Evolutionary conservation across 495 filamentous ascomycete species (phyloP).

Genomic region (Lasiosphaeriaceae sp.): DNA sequence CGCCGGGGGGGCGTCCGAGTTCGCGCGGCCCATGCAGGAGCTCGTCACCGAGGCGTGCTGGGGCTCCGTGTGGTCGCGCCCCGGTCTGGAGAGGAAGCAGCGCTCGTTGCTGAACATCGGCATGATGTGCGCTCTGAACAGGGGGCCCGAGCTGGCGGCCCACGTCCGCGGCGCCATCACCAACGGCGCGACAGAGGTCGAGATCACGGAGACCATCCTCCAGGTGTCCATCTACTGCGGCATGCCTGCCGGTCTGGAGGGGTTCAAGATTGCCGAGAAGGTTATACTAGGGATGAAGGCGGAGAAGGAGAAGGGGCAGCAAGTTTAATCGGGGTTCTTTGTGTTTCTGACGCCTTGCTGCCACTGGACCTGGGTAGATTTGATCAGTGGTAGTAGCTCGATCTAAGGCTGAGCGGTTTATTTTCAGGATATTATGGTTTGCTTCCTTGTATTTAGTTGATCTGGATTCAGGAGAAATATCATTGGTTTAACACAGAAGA

Average conservation of each 20-base stretch:
- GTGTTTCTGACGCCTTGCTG: too few species aligned
- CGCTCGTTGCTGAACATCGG: slow-evolving; percentile 1
- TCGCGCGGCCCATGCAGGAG: not conserved
- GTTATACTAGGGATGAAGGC: not conserved
- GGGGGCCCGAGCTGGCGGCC: not conserved
- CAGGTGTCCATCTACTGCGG: slow-evolving; percentile 3
- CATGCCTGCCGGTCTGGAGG: not conserved
- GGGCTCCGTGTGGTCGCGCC: not conserved
- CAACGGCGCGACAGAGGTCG: slow-evolving; percentile 1
- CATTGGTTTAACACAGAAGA: too few species aligned
- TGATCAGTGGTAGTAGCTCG: too few species aligned
- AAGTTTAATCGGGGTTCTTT: not conserved
- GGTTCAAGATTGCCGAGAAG: slow-evolving; percentile 1
- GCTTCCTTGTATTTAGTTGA: too few species aligned
- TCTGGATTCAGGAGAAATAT: too few species aligned
- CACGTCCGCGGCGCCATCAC: not conserved
- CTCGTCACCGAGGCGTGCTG: not conserved
- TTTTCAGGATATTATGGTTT: too few species aligned
- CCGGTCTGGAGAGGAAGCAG: not conserved
- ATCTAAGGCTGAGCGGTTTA: too few species aligned
- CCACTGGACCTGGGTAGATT: too few species aligned
- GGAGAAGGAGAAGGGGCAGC: not conserved
- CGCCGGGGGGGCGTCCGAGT: not conserved
- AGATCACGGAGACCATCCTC: not conserved
- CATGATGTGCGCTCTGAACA: slow-evolving; percentile 3